phyloP scores from a whole-genome alignment of 345 rosid species.

The Odontarrhena argentea region DNA sequence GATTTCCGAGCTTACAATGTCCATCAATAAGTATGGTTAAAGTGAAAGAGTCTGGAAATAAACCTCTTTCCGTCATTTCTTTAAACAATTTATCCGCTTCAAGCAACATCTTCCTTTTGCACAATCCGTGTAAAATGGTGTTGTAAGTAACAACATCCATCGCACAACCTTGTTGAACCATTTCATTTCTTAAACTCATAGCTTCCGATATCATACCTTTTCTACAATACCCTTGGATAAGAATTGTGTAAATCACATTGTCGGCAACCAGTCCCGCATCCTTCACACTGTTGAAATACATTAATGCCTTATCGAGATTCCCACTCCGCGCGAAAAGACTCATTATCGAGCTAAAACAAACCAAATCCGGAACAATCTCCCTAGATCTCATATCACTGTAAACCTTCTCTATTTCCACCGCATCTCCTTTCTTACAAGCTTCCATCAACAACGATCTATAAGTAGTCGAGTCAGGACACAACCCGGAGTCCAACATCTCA shows the following conservation, averaged over 20 bases:
- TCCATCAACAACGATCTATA: slow-evolving; percentile 71
- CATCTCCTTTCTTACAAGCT: slow-evolving; percentile 61
- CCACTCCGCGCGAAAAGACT: slow-evolving; percentile 54
- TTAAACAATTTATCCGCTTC: slow-evolving; percentile 67
- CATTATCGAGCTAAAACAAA: slow-evolving; percentile 65
- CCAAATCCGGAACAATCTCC: slow-evolving; percentile 63
- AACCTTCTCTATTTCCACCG: slow-evolving; percentile 51
- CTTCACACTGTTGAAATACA: slow-evolving; percentile 57
- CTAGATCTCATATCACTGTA: slow-evolving; percentile 54
- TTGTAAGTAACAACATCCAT: slow-evolving; percentile 82
- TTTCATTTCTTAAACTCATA: slow-evolving; percentile 65
- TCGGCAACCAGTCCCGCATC: slow-evolving; percentile 62
- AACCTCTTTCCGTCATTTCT: slow-evolving; percentile 67
- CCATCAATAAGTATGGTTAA: slow-evolving; percentile 75
- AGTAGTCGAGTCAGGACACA: slow-evolving; percentile 66
- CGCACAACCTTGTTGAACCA: slow-evolving; percentile 65
- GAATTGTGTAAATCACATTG: slow-evolving; percentile 68
- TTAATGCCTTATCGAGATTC: slow-evolving; percentile 53
- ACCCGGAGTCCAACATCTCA: slow-evolving; percentile 60
- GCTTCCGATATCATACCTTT: slow-evolving; percentile 60
- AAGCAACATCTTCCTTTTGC: slow-evolving; percentile 63
- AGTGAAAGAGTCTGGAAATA: slow-evolving; percentile 73
- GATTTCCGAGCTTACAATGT: slow-evolving; percentile 76
- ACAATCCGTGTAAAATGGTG: slow-evolving; percentile 69
- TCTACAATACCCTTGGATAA: slow-evolving; percentile 74